These are phyloP conservation scores for Leptosphaerulina australis DNA, from an alignment of 2,329 filamentous ascomycete genomes.

Conservation along the genomic window DNA sequence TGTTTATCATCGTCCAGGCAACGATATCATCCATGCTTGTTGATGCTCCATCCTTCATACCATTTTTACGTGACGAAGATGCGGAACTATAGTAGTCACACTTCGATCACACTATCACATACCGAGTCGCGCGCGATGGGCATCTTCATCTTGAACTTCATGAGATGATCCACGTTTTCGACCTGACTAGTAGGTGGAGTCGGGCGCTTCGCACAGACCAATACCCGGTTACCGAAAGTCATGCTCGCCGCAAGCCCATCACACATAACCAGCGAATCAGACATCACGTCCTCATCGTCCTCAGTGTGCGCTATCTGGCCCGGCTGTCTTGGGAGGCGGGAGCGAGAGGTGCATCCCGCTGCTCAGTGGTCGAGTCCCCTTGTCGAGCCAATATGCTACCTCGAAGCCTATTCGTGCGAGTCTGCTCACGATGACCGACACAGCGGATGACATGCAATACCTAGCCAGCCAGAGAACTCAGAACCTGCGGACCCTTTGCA, in stretches of 20 bases:
- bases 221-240: constrained; percentile 25
- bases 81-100: constrained; percentile 25
- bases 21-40: neutral
- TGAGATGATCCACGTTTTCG: constrained; percentile 17
- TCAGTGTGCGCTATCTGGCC: constrained; percentile 28
- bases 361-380: constrained; percentile 41
- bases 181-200: constrained; percentile 22
- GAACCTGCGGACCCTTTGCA: constrained; percentile 15
- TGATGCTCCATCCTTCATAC: neutral
- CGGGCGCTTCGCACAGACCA: constrained; percentile 40
- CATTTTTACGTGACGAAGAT: constrained; percentile 3
- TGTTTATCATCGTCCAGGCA: neutral
- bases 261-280: constrained; percentile 34
- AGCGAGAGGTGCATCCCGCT: constrained; percentile 32
- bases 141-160: constrained; percentile 12
- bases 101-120: constrained; percentile 36
- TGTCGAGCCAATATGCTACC: constrained; percentile 38
- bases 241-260: constrained; percentile 32
- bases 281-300: constrained; percentile 10
- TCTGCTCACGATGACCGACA: constrained; percentile 29
- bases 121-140: constrained; percentile 25
- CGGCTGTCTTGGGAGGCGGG: constrained; percentile 30
- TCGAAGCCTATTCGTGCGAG: constrained; percentile 34
- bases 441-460: constrained; percentile 35
- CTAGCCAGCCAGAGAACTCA: constrained; percentile 32